Percentiles rank a stretch among this genome's conserved stretches.
Evolutionary conservation across 2,329 filamentous ascomycete genomes (phyloP).

Genomic region (Trichoderma koningiopsis): DNA sequence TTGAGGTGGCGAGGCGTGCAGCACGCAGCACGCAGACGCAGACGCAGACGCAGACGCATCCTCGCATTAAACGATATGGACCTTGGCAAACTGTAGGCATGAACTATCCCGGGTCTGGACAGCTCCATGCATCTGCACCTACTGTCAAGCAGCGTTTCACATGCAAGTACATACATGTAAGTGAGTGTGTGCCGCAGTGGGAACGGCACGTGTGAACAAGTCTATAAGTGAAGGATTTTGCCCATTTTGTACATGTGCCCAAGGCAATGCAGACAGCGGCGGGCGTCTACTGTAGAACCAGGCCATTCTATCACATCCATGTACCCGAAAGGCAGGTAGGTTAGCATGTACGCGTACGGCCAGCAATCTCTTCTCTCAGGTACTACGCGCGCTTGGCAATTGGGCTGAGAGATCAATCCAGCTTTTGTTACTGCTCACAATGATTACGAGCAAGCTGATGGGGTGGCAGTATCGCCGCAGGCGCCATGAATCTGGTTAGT

Average conservation of each 20-base stretch:
- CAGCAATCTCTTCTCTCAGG: background rate
- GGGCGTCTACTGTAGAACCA: background rate
- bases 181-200: conserved; percentile 18
- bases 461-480: background rate
- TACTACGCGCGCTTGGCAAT: background rate
- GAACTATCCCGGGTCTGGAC: conserved; percentile 17
- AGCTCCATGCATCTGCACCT: conserved; percentile 19
- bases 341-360: background rate
- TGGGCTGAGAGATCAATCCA: background rate
- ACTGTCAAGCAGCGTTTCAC: conserved; percentile 1
- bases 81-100: conserved; percentile 3
- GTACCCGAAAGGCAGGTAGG: background rate
- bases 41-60: background rate
- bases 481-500: conserved; percentile 2
- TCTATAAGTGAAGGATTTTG: background rate
- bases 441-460: background rate
- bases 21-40: background rate
- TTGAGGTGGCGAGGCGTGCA: conserved; percentile 10
- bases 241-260: background rate
- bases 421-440: conserved; percentile 1
- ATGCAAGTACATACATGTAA: background rate
- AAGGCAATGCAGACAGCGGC: background rate
- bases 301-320: background rate
- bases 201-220: background rate
- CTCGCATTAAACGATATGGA: conserved; percentile 13